Conservation (phyloP, 352 stramenopile genomes). For the Globisporangium cystogenes region DNA sequence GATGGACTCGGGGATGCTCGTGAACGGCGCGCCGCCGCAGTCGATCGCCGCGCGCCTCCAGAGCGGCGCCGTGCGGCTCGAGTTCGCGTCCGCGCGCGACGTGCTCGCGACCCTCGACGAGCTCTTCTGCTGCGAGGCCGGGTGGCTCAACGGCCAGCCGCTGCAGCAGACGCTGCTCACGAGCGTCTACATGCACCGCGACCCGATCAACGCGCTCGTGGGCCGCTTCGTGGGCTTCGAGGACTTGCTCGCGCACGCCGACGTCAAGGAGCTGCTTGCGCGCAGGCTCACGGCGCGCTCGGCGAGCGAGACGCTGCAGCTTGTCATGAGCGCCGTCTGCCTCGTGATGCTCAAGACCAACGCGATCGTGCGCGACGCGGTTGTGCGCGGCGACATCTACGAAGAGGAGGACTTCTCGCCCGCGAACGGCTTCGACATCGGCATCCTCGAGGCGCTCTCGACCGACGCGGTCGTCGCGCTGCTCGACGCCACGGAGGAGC, state of each 20-base stretch:
- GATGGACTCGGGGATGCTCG: constrained; percentile 91
- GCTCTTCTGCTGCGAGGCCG: constrained; percentile 67
- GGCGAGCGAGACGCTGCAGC: constrained; percentile 48
- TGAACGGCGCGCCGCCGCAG: constrained; percentile 45
- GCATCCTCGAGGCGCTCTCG: constrained; percentile 32
- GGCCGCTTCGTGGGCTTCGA: constrained; percentile 13
- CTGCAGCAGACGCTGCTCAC: constrained; percentile 87
- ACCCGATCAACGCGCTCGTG: constrained; percentile 71
- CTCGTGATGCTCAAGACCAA: constrained; percentile 71
- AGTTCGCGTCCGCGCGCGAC: constrained; percentile 60
- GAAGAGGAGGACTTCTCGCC: constrained; percentile 94
- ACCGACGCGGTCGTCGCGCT: constrained; percentile 31
- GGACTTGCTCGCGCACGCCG: constrained; percentile 13
- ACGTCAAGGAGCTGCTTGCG: constrained; percentile 25
- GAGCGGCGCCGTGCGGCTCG: constrained; percentile 31
- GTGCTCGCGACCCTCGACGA: constrained; percentile 74
- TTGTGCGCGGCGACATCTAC: constrained; percentile 93
- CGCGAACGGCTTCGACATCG: constrained; percentile 59
- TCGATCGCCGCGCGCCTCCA: constrained; percentile 49
- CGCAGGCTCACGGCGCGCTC: constrained; percentile 23
- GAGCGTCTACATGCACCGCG: constrained; percentile 85
- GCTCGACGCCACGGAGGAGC: constrained; percentile 38
- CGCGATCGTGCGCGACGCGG: constrained; percentile 72
- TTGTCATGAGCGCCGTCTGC: constrained; percentile 65
- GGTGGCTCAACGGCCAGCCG: constrained; percentile 81